phyloP scores from a whole-genome alignment of 306 rosid species.

The Ceratonia siliqua region DNA sequence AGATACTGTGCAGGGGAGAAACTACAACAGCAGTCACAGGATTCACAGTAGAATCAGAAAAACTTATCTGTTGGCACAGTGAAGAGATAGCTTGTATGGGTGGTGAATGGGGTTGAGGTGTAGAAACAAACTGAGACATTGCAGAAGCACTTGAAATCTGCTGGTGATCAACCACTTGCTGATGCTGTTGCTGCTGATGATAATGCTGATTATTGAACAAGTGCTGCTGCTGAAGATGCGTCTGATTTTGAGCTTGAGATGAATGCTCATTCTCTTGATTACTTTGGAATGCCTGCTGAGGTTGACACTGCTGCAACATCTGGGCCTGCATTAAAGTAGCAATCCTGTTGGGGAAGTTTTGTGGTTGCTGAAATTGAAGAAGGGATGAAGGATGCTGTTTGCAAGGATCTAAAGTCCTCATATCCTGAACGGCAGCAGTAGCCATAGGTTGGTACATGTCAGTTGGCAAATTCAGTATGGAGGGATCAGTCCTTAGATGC shows the following conservation, averaged over 20 bases:
- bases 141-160: slow-evolving; percentile 61
- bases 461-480: slow-evolving; percentile 71
- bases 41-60: slow-evolving; percentile 69
- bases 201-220: slow-evolving; percentile 53
- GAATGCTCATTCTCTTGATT: slow-evolving; percentile 58
- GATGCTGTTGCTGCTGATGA: slow-evolving; percentile 52
- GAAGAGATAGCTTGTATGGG: slow-evolving; percentile 66
- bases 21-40: slow-evolving; percentile 53
- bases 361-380: slow-evolving; percentile 77
- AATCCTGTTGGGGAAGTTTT: slow-evolving; percentile 58
- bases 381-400: slow-evolving; percentile 60
- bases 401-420: slow-evolving; percentile 71
- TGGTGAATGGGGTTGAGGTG: slow-evolving; percentile 64
- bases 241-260: slow-evolving; percentile 48
- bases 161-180: slow-evolving; percentile 52
- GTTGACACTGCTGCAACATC: slow-evolving; percentile 71
- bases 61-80: slow-evolving; percentile 64
- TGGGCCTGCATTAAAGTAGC: slow-evolving; percentile 70
- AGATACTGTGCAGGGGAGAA: slow-evolving; percentile 73
- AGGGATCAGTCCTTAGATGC: slow-evolving; percentile 78
- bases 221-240: slow-evolving; percentile 61
- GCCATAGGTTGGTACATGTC: slow-evolving; percentile 90
- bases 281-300: slow-evolving; percentile 66
- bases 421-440: slow-evolving; percentile 87
- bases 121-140: slow-evolving; percentile 67